Conservation (phyloP, 2,329 filamentous ascomycete genomes). For the Metarhizium anisopliae region DNA sequence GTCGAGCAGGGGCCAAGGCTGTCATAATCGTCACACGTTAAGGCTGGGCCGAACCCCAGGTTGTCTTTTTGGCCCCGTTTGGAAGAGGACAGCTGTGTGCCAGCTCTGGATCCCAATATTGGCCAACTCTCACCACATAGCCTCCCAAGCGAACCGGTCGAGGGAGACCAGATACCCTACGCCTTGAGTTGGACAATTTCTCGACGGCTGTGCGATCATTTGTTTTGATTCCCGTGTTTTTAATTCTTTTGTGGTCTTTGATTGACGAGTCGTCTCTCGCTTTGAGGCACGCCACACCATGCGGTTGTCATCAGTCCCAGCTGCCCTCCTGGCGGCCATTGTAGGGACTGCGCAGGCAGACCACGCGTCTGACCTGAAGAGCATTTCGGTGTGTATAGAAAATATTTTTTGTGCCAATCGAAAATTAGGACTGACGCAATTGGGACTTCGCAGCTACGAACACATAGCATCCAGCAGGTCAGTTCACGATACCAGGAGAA, state of each 20-base stretch:
- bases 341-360: constrained; percentile 41
- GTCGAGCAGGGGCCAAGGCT: neutral
- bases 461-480: constrained; percentile 75
- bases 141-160: neutral
- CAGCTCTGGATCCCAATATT: constrained; percentile 4
- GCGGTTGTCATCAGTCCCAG: constrained; percentile 38
- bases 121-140: neutral
- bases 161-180: constrained; percentile 5
- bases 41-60: constrained; percentile 13
- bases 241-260: neutral
- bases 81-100: constrained; percentile 17
- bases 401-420: neutral
- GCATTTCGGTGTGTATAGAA: constrained; percentile 35
- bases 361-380: constrained; percentile 41
- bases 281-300: constrained; percentile 23
- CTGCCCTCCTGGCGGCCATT: constrained; percentile 39
- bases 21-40: neutral
- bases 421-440: neutral
- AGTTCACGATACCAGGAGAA: constrained; percentile 23
- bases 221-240: neutral
- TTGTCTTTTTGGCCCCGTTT: constrained; percentile 1
- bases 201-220: constrained; percentile 1
- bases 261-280: neutral
- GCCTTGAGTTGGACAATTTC: constrained; percentile 4
- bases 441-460: constrained; percentile 55